phyloP scores from a whole-genome alignment of 805 yeast genomes.

The Cyberlindnera petersonii region DNA sequence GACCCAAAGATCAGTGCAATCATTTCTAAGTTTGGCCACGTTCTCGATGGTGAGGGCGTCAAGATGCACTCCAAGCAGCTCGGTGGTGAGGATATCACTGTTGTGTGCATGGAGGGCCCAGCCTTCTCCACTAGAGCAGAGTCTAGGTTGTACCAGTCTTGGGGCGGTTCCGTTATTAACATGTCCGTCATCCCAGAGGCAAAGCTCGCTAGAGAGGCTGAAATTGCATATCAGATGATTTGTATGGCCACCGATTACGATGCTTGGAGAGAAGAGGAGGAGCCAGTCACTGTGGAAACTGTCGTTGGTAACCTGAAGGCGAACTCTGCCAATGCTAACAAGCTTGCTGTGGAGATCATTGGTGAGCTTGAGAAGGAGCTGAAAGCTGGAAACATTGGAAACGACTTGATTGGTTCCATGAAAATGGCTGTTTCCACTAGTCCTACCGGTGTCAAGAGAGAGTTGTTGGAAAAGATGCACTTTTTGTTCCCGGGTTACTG shows the following conservation, averaged over 20 bases:
- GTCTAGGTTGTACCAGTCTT: constrained; percentile 74
- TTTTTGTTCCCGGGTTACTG: constrained; percentile 90
- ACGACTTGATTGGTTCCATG: constrained; percentile 70
- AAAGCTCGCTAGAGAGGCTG: constrained; percentile 95
- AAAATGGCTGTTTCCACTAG: constrained; percentile 77
- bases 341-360: constrained; percentile 66
- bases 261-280: constrained; percentile 95
- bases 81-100: constrained; percentile 70
- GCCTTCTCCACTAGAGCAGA: constrained; percentile 97
- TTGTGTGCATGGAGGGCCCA: constrained; percentile 99
- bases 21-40: constrained; percentile 55
- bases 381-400: constrained; percentile 59
- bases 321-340: constrained; percentile 81
- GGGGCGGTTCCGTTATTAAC: constrained; percentile 95
- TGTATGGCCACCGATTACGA: constrained; percentile 99
- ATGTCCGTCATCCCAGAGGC: constrained; percentile 98
- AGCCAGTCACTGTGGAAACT: constrained; percentile 97
- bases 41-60: constrained; percentile 45
- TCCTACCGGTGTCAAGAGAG: constrained; percentile 66
- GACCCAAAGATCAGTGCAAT: constrained; percentile 67
- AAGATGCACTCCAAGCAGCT: constrained; percentile 63
- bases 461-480: constrained; percentile 74
- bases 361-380: constrained; percentile 61
- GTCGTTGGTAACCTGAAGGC: constrained; percentile 88
- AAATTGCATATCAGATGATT: constrained; percentile 93